These are phyloP conservation scores for Vitis rotundifolia DNA, from an alignment of 164 flowering plant genomes.

Conservation along the genomic window DNA sequence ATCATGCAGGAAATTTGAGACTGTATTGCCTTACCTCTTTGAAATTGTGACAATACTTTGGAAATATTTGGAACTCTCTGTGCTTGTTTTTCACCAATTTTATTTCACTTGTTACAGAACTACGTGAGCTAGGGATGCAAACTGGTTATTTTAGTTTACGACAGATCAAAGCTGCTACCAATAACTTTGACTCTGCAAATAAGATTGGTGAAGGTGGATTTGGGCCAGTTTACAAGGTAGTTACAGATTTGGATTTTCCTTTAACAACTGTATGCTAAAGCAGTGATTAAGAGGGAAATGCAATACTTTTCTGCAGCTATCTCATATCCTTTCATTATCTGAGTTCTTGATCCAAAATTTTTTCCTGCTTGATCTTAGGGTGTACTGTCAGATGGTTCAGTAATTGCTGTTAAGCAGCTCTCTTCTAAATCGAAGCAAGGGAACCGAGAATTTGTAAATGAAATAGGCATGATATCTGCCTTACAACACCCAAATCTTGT, in stretches of 20 bases:
- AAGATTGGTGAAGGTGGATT: conserved; percentile 93
- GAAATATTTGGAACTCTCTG: too few species aligned
- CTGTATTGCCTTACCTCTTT: background rate
- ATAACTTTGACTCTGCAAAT: conserved; percentile 64
- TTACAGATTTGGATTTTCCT: background rate
- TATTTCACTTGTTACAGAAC: conserved; percentile 37
- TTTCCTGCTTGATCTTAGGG: conserved; percentile 37
- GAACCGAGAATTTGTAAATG: conserved; percentile 72
- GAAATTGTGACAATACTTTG: too few species aligned
- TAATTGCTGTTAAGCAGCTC: conserved; percentile 73
- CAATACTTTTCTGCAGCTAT: too few species aligned
- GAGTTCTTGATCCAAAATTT: background rate
- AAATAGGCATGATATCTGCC: conserved; percentile 74
- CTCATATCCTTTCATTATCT: background rate
- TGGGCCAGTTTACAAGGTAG: conserved; percentile 86
- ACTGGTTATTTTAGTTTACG: conserved; percentile 62
- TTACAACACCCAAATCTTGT: conserved; percentile 76
- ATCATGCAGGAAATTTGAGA: too few species aligned
- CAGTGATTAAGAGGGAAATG: too few species aligned
- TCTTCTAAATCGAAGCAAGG: conserved; percentile 79
- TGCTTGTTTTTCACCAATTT: too few species aligned
- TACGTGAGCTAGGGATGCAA: conserved; percentile 56
- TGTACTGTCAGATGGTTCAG: conserved; percentile 47
- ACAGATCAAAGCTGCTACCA: conserved; percentile 77
- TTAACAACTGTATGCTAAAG: too few species aligned